Conservation (phyloP, 805 yeast genomes). For the Yarrowia porcina region DNA sequence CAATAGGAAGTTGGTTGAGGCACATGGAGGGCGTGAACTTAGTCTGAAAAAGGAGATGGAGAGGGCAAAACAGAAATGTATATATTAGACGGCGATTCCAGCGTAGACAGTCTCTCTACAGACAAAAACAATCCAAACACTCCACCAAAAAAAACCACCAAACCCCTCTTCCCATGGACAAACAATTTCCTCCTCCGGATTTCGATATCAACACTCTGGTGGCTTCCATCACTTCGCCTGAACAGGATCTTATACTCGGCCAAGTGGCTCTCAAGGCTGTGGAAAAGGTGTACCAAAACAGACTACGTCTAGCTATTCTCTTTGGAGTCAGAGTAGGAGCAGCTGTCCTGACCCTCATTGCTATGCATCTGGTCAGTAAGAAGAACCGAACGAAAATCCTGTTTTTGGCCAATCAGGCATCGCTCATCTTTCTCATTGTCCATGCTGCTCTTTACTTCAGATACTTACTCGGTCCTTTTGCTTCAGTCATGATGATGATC, state of each 20-base stretch:
- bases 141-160: background rate
- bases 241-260: background rate
- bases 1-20: background rate
- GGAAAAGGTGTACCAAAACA: background rate
- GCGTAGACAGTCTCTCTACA: too few species aligned
- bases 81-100: too few species aligned
- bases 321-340: conserved; percentile 12
- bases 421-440: background rate
- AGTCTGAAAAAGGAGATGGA: background rate
- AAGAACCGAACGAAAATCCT: background rate
- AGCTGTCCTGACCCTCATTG: background rate
- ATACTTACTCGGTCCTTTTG: background rate
- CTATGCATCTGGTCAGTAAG: conserved; percentile 3
- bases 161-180: too few species aligned
- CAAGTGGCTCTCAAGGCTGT: background rate
- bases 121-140: background rate
- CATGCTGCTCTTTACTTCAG: conserved; percentile 3
- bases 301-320: background rate
- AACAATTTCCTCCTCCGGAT: too few species aligned
- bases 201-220: background rate
- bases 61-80: background rate
- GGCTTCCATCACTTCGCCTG: background rate
- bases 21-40: too few species aligned
- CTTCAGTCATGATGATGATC: background rate
- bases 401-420: conserved; percentile 5